phyloP scores from a whole-genome alignment of 768 basidiomycete species.

The Sporobolomyces phaffii region DNA sequence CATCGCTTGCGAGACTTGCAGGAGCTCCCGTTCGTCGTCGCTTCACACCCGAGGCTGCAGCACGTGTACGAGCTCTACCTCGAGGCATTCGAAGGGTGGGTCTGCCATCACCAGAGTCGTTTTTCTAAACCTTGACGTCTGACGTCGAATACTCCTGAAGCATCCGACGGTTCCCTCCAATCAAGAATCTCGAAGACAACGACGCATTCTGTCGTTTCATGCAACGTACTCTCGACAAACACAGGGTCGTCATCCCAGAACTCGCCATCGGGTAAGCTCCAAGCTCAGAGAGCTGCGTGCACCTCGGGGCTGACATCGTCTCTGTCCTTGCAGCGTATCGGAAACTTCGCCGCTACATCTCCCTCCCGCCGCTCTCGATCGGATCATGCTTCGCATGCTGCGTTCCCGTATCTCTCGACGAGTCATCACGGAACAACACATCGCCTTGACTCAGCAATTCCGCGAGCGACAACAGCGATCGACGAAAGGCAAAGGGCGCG shows the following conservation, averaged over 20 bases:
- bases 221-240: slow-evolving; percentile 60
- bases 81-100: slow-evolving; percentile 48
- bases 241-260: slow-evolving; percentile 53
- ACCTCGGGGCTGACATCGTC: slow-evolving; percentile 52
- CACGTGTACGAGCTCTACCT: slow-evolving; percentile 71
- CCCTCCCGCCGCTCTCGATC: slow-evolving; percentile 68
- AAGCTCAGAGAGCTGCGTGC: not conserved
- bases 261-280: slow-evolving; percentile 1
- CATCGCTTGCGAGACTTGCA: slow-evolving; percentile 83
- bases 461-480: slow-evolving; percentile 39
- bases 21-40: slow-evolving; percentile 74
- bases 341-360: slow-evolving; percentile 77
- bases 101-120: slow-evolving; percentile 55
- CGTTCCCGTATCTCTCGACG: slow-evolving; percentile 82
- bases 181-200: slow-evolving; percentile 69
- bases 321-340: slow-evolving; percentile 63
- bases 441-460: slow-evolving; percentile 65
- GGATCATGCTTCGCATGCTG: slow-evolving; percentile 86
- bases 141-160: too few relatives aligned
- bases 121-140: too few relatives aligned
- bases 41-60: slow-evolving; percentile 74
- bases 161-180: slow-evolving; percentile 65
- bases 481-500: slow-evolving; percentile 48
- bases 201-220: slow-evolving; percentile 70
- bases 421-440: slow-evolving; percentile 81